These are phyloP conservation scores for Phialemonium atrogriseum DNA, from an alignment of 2,329 filamentous ascomycete genomes.

Conservation along the genomic window DNA sequence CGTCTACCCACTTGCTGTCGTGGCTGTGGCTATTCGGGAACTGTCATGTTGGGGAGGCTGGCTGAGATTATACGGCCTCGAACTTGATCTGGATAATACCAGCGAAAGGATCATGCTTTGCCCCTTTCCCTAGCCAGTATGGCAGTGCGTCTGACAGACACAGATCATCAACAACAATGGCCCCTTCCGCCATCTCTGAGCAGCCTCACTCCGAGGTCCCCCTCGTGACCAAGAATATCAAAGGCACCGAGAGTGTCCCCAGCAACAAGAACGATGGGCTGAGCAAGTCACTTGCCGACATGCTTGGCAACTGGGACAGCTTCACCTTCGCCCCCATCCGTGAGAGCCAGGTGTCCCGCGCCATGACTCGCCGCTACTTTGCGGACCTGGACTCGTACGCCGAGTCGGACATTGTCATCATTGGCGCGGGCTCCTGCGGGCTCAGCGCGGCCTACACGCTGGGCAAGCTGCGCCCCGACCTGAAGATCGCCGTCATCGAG, in stretches of 20 bases:
- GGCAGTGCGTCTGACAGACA: conserved; percentile 25
- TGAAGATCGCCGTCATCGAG: conserved; percentile 88
- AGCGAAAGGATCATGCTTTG: conserved; percentile 97
- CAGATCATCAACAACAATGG: conserved; percentile 45
- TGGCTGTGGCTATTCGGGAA: conserved; percentile 2
- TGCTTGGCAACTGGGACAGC: conserved; percentile 69
- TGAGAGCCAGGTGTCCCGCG: conserved; percentile 84
- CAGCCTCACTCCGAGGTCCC: conserved; percentile 41
- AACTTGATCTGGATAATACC: conserved; percentile 23
- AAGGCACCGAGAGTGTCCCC: conserved; percentile 18
- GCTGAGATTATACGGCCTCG: conserved; percentile 30
- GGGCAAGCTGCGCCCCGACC: conserved; percentile 73
- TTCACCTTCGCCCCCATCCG: conserved; percentile 84
- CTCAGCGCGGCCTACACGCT: conserved; percentile 79
- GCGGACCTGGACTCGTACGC: conserved; percentile 80
- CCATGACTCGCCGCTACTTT: conserved; percentile 93
- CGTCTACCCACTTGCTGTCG: neutral
- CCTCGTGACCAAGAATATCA: conserved; percentile 33
- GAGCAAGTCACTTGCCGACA: conserved; percentile 50
- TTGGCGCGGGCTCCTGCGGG: conserved; percentile 84
- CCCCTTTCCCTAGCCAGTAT: conserved; percentile 24
- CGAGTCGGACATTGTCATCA: conserved; percentile 89
- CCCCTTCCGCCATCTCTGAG: conserved; percentile 60
- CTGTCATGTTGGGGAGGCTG: conserved; percentile 8
- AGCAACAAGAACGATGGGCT: conserved; percentile 23